Base-by-base conservation (phyloP, 2,329 filamentous ascomycete species). In the Curvularia sp. region DNA sequence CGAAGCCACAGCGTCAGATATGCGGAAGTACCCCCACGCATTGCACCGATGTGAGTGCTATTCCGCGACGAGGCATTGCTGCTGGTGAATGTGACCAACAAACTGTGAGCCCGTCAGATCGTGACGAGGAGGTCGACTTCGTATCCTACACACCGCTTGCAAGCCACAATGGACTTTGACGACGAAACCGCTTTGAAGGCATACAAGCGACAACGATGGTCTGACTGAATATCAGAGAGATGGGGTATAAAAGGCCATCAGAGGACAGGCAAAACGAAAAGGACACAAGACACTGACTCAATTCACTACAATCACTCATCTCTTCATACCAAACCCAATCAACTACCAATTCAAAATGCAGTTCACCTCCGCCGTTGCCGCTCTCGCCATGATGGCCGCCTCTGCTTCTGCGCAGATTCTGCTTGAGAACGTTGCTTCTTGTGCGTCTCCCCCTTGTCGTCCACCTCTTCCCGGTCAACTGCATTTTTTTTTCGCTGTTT, bases 341-440 rank as follows among this genome's bases (percentile, higher is more conserved):
- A n/a, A 6, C 30, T 27, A 6, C 4, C 28, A 38, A 45, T 6
- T 25, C 21, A 55, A 55, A n/a, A 58, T 58, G 55, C 46, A 49
- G 7, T 58, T 58, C 51, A 32, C 51, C 27, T 9, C 51, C 39
- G 23, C 51, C n/a, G 39, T 58, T 25, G 30, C 53, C 27, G 55
- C 25, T 7, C 30, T 53, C 51, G 45, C 55, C 46, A 45, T 58
- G 15, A 43, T 58, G 51, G 51, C 51, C 25, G 45, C 51, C 8
- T 38, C 50, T n/a, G 45, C 55, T 7, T n/a, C 27, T 27, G 55
- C 55, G 25, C 55, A 57, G 45, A 36, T 49, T 4, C 18, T 42
- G 18, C 30, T 58, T 12, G 55, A 55, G 23, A 58, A 58, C 13
- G 25, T 58, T 13, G 55, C 55, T 4, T 49, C 51, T 27, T 58